Base-by-base conservation (phyloP, 371 early-diverging fungal genomes). In the Chytridium lagenaria region DNA sequence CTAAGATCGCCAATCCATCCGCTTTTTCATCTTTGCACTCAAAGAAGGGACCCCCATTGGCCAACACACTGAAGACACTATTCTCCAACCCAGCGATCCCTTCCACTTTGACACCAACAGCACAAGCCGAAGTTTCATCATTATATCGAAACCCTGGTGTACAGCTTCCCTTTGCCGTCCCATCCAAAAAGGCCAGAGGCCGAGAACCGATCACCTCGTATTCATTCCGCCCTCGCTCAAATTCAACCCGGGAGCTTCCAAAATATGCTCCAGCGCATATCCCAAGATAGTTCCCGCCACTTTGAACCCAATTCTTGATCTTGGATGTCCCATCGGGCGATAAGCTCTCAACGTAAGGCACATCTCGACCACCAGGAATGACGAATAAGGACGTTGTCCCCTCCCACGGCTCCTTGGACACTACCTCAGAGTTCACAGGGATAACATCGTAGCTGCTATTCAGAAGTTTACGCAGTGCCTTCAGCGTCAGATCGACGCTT, bases 211-310 rank as follows among this genome's bases (percentile, higher is more conserved):
- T 73, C 12, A 97, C 93, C 71, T 90, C 86, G 76, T 92, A 76
- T 1, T 72, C 66, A 22, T 85, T 73, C 15, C 90, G 89, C 1
- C 84, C 83, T 1, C 72, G 39, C 81, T 97, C 95, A 83, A 97
- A 97, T 70, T 90, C 91, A 38, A 93, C 88, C 16, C 78, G 69
- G 0, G 72, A 76, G 23, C 88, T 84, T 0, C 87, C 96, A 81
- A 93, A 96, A 77, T 96, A 95, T 0, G 91, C 97, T 16, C 98
- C 98, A 0, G 95, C 97, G 76, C 98, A 97, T 19, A 98, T 84
- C 0, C 98, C 98, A 39, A 95, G 80, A 77, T 94, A 97, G 16
- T 87, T 84, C 1, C 98, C 98, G 10, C 97, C 97, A 22, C 76
- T 68, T 0, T 77, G 50, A 1, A 98, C 94, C 84, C 89, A 98